A percentile compares a stretch with the other conserved stretches of the same genome.
Evolutionary conservation across 306 rosid species (phyloP).

Genomic region (Casuarina equisetifolia): DNA sequence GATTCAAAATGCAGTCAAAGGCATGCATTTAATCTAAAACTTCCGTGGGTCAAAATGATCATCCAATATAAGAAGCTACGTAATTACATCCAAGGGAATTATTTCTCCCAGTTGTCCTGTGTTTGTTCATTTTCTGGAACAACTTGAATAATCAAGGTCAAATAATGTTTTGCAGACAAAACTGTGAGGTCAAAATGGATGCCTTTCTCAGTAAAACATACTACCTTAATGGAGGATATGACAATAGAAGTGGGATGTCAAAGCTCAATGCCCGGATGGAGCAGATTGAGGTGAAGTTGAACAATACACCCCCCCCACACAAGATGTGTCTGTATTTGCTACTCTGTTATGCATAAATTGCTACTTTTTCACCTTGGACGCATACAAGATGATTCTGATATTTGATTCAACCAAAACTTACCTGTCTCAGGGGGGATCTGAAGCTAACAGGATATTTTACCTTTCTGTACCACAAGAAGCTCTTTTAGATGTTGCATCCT

Average conservation of each 20-base stretch:
- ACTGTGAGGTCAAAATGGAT: constrained; percentile 75
- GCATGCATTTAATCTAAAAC: constrained; percentile 17
- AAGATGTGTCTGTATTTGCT: constrained; percentile 9
- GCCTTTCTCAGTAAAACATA: constrained; percentile 73
- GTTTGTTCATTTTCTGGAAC: constrained; percentile 19
- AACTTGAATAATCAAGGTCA: constrained; percentile 10
- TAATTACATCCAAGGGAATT: not conserved
- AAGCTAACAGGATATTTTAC: constrained; percentile 88
- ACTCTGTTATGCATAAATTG: constrained; percentile 16
- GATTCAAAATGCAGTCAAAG: constrained; percentile 7
- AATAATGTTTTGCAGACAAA: constrained; percentile 52
- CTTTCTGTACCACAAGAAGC: constrained; percentile 95
- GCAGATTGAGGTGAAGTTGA: constrained; percentile 72
- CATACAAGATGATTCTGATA: constrained; percentile 34
- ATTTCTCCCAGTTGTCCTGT: not conserved
- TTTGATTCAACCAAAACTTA: constrained; percentile 46
- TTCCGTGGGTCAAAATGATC: not conserved
- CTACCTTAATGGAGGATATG: constrained; percentile 71
- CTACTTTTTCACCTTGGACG: constrained; percentile 17
- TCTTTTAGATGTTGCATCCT: constrained; percentile 71
- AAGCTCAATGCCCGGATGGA: constrained; percentile 70
- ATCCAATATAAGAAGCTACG: not conserved
- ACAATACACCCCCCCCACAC: not conserved
- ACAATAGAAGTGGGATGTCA: constrained; percentile 73
- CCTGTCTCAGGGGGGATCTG: constrained; percentile 63